Conservation (phyloP, 768 basidiomycete genomes). For the Termitomyces heimii region DNA sequence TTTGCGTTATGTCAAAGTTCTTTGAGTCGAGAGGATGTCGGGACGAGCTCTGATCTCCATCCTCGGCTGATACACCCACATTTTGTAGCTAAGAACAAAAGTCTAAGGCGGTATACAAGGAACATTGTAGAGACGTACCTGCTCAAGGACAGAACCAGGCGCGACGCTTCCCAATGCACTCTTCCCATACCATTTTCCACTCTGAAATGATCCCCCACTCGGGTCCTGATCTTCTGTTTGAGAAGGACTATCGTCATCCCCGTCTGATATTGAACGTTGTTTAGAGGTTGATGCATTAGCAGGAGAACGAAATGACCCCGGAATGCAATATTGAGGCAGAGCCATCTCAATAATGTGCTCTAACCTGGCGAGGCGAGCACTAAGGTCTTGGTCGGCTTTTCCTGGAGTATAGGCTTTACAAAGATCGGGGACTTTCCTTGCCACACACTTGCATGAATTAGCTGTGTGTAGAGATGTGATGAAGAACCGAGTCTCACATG, state of each 20-base stretch:
- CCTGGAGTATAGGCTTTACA: conserved; percentile 89
- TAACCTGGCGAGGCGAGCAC: conserved; percentile 63
- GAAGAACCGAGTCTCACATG: conserved; percentile 47
- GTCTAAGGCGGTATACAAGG: not conserved
- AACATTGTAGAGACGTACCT: conserved; percentile 35
- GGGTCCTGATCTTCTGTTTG: conserved; percentile 75
- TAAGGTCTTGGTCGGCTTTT: conserved; percentile 79
- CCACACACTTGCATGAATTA: conserved; percentile 51
- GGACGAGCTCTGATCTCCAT: conserved; percentile 5
- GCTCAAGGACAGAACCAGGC: conserved; percentile 72
- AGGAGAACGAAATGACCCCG: conserved; percentile 30
- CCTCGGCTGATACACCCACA: conserved; percentile 13
- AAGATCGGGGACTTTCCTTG: conserved; percentile 82
- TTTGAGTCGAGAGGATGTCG: conserved; percentile 9
- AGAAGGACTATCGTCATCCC: conserved; percentile 66
- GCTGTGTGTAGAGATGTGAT: conserved; percentile 4
- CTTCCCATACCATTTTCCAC: conserved; percentile 82
- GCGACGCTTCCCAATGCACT: conserved; percentile 82
- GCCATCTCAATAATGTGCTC: conserved; percentile 81
- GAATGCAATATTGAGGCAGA: conserved; percentile 64
- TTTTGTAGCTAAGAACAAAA: conserved; percentile 20
- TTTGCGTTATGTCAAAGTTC: conserved; percentile 10
- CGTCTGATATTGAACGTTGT: conserved; percentile 44
- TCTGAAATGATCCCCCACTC: conserved; percentile 71
- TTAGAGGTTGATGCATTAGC: conserved; percentile 23